Evolutionary conservation across 371 early-diverging fungal species (phyloP), one percentile per base, ranked within the genome.

Genomic region (Rhizopus sp.): DNA sequence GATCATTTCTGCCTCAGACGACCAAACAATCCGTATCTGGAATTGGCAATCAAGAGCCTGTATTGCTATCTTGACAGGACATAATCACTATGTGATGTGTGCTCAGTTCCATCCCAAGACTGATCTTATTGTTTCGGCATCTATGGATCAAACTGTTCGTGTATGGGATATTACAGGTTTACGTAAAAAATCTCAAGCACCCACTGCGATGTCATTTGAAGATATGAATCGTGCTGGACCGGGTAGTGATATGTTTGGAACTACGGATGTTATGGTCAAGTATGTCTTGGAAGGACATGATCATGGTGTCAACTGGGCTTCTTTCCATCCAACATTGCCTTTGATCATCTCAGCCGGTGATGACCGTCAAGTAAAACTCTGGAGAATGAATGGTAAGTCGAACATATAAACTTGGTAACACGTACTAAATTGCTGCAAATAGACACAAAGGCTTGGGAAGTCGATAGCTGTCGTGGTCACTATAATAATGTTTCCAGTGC

Each of bases 1-100:
- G 98, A 94, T 99, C 59, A 81, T 99, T 53, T 90, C 88, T 58
- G 90, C 95, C 35, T 96, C 97, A 15, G 99, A 99, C 69, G 99
- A 99, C 73, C 97, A 98, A 72, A 99, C 99, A 15, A 95, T 99
- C 62, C 92, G 98, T 59, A 95, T 99, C 57, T 99, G 98, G 98
- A 99, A 99, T 82, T 99, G 99, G 96, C 98, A 99, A 77, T 96
- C 97, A n/a, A 84, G 98, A 54, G 93, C 90, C 72, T 96, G 97
- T 71, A 91, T 99, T 52, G 93, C 96, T 38, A 93, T 96, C 45
- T 83, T 99, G 50, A 96, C 98, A 3, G 99, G 99, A 2, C 99
- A 99, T 77, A 97, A 95, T 66, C 99, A 99, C 77, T 99, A 99
- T 75, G 98, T 99, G n/a, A 99, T 99, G 99, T 88, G 90, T 57